These are phyloP conservation scores for Candida peoriensis DNA, from an alignment of 805 yeast genomes.

Conservation along the genomic window DNA sequence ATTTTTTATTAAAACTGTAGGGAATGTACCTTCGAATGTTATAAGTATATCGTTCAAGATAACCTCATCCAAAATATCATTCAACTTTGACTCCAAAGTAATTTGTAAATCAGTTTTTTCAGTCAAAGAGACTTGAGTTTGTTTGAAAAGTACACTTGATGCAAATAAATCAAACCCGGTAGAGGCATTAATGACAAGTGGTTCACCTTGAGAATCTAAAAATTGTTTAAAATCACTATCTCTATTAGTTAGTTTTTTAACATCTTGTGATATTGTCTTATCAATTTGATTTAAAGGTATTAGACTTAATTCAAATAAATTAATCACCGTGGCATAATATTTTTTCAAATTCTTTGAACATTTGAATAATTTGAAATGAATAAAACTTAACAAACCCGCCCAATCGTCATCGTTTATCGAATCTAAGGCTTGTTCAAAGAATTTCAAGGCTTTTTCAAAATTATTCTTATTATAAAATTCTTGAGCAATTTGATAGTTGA, in stretches of 20 bases:
- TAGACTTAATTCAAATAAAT: conserved; percentile 29
- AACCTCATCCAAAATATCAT: conserved; percentile 10
- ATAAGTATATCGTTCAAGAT: conserved; percentile 8
- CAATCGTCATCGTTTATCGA: conserved; percentile 38
- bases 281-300: conserved; percentile 15
- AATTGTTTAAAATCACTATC: conserved; percentile 4
- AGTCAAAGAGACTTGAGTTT: conserved; percentile 15
- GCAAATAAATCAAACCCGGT: conserved; percentile 22
- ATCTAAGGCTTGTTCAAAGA: conserved; percentile 34
- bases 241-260: conserved; percentile 2
- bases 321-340: conserved; percentile 28
- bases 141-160: conserved; percentile 20
- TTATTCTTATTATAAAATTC: conserved; percentile 30
- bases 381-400: conserved; percentile 28
- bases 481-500: conserved; percentile 49
- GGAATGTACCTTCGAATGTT: conserved; percentile 13
- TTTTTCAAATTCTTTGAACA: conserved; percentile 32
- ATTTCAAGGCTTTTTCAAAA: conserved; percentile 37
- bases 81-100: conserved; percentile 24
- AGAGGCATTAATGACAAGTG: conserved; percentile 19
- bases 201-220: conserved; percentile 6
- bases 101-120: conserved; percentile 27
- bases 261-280: not conserved
- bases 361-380: conserved; percentile 33
- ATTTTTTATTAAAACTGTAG: conserved; percentile 13